Base-by-base conservation (phyloP, 164 flowering plant species). In the Chloranthus sessilifolius region DNA sequence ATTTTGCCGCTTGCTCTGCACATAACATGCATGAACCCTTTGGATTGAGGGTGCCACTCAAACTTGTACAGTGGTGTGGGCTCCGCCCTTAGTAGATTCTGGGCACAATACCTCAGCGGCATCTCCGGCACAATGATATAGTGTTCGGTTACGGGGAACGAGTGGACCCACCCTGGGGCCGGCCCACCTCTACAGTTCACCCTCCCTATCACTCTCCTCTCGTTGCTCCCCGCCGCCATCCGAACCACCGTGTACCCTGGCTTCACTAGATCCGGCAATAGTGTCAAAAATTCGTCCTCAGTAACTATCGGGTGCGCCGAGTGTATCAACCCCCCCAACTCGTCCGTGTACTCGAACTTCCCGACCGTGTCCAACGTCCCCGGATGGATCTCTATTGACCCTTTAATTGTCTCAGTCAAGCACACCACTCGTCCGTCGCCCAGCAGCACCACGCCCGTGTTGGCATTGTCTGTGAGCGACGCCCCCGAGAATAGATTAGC, bases 261-360 rank as follows among this genome's bases (percentile, higher is more conserved):
- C 36, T 67, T 72, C 4, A 92, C 48, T 70, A 92, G 51, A 69
- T 92, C 97, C 3, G 99, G 99, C 64, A 92, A 40, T 38, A 92
- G 58, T 1, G 95, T 88, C 47, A 78, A 38, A 30, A 92, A 78
- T 55, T 92, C 97, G 2, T 63, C 4, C 5, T 78, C 85, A 0
- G 96, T 84, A 61, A 92, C 99, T 1, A 92, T 68, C 6, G 97
- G 99, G 54, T 92, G 99, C 0, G 99, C 97, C 25, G 99, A 81
- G 68, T 92, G 99, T 1, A 92, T 69, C 47, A 92, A 48, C 26
- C 85, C 85, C 0, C 89, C 88, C 23, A 78, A 48, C 1, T 61
- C 24, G 50, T 92, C 99, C 1, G 59, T 61, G 41, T 79, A 92
- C 63, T 81, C 79, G 33, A 92, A 92, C 55, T 58, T 77, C 21